These are phyloP conservation scores for Pseudonitzschia multiseries DNA, from an alignment of 108 stramenopile species.

Conservation along the genomic window DNA sequence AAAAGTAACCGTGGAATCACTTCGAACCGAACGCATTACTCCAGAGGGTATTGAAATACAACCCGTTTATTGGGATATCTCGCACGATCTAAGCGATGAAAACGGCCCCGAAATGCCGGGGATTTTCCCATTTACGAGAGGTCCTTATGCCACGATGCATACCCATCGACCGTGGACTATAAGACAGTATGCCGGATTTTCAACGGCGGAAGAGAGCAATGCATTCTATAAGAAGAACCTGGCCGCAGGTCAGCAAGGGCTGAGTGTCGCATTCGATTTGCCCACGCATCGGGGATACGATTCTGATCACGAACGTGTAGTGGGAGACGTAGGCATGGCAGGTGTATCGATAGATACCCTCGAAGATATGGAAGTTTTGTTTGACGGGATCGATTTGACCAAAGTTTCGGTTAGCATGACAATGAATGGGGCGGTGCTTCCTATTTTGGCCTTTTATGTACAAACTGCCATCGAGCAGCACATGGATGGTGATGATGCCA, in stretches of 20 bases:
- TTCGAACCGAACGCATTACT: conserved; percentile 63
- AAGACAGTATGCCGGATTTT: conserved; percentile 96
- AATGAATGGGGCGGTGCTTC: conserved; percentile 98
- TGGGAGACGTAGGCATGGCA: conserved; percentile 99
- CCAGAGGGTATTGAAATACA: conserved; percentile 91
- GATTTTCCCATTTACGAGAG: conserved; percentile 94
- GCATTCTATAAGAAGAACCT: conserved; percentile 88
- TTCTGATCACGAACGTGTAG: conserved; percentile 92
- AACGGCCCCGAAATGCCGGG: conserved; percentile 80
- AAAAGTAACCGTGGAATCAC: conserved; percentile 51
- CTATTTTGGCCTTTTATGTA: conserved; percentile 93
- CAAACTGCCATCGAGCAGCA: conserved; percentile 87
- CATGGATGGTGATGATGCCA: conserved; percentile 24
- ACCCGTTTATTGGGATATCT: conserved; percentile 90
- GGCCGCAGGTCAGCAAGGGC: conserved; percentile 93
- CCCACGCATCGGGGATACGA: conserved; percentile 99
- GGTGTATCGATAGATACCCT: conserved; percentile 96
- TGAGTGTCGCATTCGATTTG: conserved; percentile 96
- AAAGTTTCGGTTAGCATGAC: conserved; percentile 95
- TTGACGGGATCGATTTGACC: conserved; percentile 95
- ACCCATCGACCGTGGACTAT: conserved; percentile 84
- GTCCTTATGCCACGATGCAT: conserved; percentile 99
- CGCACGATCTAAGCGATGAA: conserved; percentile 26
- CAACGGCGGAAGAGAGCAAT: conserved; percentile 97
- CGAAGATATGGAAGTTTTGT: conserved; percentile 96